Evolutionary conservation across 352 stramenopile species (phyloP), one percentile per base, ranked within the genome.

Genomic region (Saprolegnia diclina): DNA sequence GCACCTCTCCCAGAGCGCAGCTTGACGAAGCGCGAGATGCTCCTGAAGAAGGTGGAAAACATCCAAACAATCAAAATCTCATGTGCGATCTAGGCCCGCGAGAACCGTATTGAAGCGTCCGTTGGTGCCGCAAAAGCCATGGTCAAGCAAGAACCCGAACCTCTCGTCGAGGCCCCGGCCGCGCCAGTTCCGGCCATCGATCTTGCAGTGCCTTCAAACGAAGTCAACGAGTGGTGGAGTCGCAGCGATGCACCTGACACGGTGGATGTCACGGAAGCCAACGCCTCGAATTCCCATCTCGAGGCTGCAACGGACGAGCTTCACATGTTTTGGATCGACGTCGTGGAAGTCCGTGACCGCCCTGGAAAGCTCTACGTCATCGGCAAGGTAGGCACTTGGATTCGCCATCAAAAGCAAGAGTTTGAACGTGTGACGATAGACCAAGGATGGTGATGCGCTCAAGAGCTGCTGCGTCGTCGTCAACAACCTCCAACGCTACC

Each of bases 311-410:
- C 74, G 46, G 87, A 91, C 56, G 80, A 88, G 59, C 77, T 99
- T 19, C 87, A 95, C 72, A 90, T 99, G 78, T 99, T 95, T 78
- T 99, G 96, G 93, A 93, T 98, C 61, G 97, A 99, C 78, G 94
- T 94, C 0, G 85, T 94, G 21, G 97, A 99, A 87, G 87, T 97
- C 24, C 90, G 97, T 5, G 85, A 95, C 24, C 85, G 85, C 16
- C 91, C 90, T 24, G 97, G 97, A 16, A 94, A 96, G 56, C 87
- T 99, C 56, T 98, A 98, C 74, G 71, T 99, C 6, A 99, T 99
- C 70, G 97, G 97, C 48, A 99, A 99, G 77, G 94, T 99, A 59
- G 87, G 87, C 61, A 73, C 73, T 19, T 71, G 76, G 0, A 78
- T 72, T 21, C 72, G 67, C 0, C 2, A 35, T 35, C 29, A 6